Evolutionary conservation across 2,329 filamentous ascomycete species (phyloP).

Genomic region (Blastomyces gilchristii): DNA sequence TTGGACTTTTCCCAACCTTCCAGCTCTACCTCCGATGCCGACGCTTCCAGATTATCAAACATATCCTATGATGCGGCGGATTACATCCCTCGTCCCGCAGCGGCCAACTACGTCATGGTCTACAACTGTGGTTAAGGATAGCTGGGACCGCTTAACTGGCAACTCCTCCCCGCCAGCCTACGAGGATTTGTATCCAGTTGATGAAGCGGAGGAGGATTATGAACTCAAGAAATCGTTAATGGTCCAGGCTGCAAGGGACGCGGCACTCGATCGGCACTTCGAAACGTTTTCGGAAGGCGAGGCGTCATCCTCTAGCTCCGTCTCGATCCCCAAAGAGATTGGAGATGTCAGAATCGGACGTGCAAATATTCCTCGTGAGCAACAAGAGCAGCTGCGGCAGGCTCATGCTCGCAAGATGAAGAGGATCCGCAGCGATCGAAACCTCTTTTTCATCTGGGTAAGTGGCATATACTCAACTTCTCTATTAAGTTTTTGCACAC

Average conservation of each 20-base stretch:
- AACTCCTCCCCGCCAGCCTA: conserved; percentile 58
- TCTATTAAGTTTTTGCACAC: not conserved
- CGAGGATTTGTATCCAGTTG: conserved; percentile 61
- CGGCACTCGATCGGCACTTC: conserved; percentile 37
- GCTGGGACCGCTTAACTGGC: conserved; percentile 56
- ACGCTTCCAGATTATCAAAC: conserved; percentile 62
- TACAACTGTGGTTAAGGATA: conserved; percentile 27
- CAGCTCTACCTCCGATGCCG: conserved; percentile 50
- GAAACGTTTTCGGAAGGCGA: conserved; percentile 22
- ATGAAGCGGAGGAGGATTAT: conserved; percentile 27
- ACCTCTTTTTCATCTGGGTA: conserved; percentile 47
- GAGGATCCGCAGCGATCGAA: conserved; percentile 40
- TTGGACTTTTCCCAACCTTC: conserved; percentile 54
- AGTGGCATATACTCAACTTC: conserved; percentile 17
- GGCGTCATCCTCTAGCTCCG: conserved; percentile 8
- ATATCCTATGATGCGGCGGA: conserved; percentile 60
- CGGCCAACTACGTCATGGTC: conserved; percentile 43
- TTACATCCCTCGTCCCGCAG: conserved; percentile 63
- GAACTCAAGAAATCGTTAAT: conserved; percentile 37
- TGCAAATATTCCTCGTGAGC: conserved; percentile 35
- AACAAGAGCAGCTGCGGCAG: conserved; percentile 38
- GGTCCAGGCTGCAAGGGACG: conserved; percentile 35
- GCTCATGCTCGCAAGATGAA: conserved; percentile 41
- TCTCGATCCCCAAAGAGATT: conserved; percentile 21
- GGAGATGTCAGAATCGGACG: conserved; percentile 35